These are phyloP conservation scores for Haplosporangium gracile DNA, from an alignment of 192 early-diverging fungal species.

Conservation along the genomic window DNA sequence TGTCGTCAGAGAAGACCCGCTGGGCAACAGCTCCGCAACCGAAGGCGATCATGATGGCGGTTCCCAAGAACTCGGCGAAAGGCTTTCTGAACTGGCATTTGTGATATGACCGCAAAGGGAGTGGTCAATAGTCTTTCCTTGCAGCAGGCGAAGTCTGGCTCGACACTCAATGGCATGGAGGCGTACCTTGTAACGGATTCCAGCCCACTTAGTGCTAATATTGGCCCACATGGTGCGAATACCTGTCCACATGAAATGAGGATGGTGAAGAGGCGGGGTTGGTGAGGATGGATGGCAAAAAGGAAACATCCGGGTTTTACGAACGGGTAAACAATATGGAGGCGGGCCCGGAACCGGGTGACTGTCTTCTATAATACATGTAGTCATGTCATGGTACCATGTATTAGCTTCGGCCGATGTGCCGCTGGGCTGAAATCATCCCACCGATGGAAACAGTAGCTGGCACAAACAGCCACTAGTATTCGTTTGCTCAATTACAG, in stretches of 20 bases:
- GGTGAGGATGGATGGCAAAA: background rate
- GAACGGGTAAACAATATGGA: background rate
- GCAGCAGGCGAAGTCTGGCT: background rate
- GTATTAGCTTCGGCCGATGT: background rate
- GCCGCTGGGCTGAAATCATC: background rate
- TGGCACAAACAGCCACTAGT: background rate
- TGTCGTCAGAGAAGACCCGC: constrained; percentile 23
- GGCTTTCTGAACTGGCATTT: constrained; percentile 62
- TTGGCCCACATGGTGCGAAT: background rate
- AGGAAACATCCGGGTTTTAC: background rate
- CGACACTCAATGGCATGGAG: background rate
- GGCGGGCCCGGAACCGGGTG: background rate
- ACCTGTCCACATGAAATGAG: background rate
- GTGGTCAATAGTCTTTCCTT: constrained; percentile 4
- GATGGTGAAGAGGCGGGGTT: constrained; percentile 2
- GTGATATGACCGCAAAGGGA: background rate
- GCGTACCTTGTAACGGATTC: constrained; percentile 12
- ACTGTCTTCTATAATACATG: background rate
- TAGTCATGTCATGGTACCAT: background rate
- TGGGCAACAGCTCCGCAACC: constrained; percentile 70
- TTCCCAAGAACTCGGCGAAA: constrained; percentile 79
- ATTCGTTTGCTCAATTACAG: background rate
- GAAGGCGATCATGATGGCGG: constrained; percentile 70
- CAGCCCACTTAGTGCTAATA: constrained; percentile 13
- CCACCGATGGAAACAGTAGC: background rate